phyloP scores from a whole-genome alignment of 768 basidiomycete species.

The Serpula lacrymans region DNA sequence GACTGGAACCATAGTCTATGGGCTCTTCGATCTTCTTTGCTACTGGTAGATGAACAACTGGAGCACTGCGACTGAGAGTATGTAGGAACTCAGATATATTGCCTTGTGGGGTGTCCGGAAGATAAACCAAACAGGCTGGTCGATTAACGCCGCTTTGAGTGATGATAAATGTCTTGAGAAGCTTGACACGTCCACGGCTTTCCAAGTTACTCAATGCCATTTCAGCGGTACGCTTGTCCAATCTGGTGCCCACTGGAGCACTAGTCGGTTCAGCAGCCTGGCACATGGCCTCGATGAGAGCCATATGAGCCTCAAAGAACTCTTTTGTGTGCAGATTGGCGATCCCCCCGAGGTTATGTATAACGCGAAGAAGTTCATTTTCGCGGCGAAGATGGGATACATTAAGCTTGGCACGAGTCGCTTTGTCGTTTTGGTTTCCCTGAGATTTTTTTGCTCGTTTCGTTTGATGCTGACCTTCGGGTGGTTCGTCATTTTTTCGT shows the following conservation, averaged over 20 bases:
- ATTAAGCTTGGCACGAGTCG: slow-evolving; percentile 48
- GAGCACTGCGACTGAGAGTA: slow-evolving; percentile 42
- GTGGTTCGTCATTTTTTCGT: too few species aligned
- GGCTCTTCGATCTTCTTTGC: slow-evolving; percentile 52
- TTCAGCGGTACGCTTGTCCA: slow-evolving; percentile 71
- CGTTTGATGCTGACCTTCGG: too few species aligned
- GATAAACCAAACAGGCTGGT: slow-evolving; percentile 60
- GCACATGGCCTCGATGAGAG: slow-evolving; percentile 54
- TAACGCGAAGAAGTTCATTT: slow-evolving; percentile 68
- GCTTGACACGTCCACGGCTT: slow-evolving; percentile 62
- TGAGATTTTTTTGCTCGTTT: too few species aligned
- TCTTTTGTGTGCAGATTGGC: slow-evolving; percentile 64
- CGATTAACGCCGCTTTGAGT: slow-evolving; percentile 57
- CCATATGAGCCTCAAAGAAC: slow-evolving; percentile 63
- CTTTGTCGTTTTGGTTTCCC: too few species aligned
- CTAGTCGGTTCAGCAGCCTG: slow-evolving; percentile 67
- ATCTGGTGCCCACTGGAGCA: slow-evolving; percentile 60
- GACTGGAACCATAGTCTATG: slow-evolving; percentile 51
- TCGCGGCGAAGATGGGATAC: slow-evolving; percentile 78
- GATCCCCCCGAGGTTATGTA: slow-evolving; percentile 68
- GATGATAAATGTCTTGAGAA: slow-evolving; percentile 61
- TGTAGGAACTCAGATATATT: slow-evolving; percentile 57
- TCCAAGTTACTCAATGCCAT: slow-evolving; percentile 60
- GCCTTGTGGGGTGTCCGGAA: slow-evolving; percentile 53
- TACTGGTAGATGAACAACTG: slow-evolving; percentile 28